phyloP scores from a whole-genome alignment of 306 rosid species.

The Quercus parvula region DNA sequence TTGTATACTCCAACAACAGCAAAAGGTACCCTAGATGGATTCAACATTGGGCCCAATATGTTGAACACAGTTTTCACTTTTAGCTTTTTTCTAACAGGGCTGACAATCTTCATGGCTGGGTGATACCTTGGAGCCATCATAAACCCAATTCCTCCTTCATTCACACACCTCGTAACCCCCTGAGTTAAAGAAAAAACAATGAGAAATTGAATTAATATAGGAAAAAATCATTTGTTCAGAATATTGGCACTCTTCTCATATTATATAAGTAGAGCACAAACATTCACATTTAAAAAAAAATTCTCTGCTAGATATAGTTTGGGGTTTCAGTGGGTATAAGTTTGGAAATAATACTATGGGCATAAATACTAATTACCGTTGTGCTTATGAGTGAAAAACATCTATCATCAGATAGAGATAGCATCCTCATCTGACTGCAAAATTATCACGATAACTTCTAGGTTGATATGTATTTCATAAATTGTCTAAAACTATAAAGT shows the following conservation, averaged over 20 bases:
- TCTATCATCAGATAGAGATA: neutral
- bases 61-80: slow-evolving; percentile 86
- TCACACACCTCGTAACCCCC: slow-evolving; percentile 71
- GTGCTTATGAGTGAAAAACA: too few species aligned
- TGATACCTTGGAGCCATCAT: slow-evolving; percentile 93
- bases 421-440: neutral
- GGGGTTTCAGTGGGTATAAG: neutral
- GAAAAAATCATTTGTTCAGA: neutral
- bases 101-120: slow-evolving; percentile 82
- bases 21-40: slow-evolving; percentile 78
- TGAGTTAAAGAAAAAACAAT: slow-evolving; percentile 35
- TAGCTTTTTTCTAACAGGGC: slow-evolving; percentile 77
- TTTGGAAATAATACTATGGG: too few species aligned
- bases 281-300: neutral
- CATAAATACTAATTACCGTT: neutral
- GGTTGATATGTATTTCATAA: neutral
- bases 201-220: slow-evolving; percentile 4
- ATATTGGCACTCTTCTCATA: neutral
- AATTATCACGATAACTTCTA: neutral
- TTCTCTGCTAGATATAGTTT: neutral
- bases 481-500: neutral
- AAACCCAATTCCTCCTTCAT: slow-evolving; percentile 85
- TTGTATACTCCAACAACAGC: slow-evolving; percentile 94
- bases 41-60: slow-evolving; percentile 91
- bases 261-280: neutral